phyloP scores from a whole-genome alignment of 768 basidiomycete species.

The Kwoniella shandongensis region DNA sequence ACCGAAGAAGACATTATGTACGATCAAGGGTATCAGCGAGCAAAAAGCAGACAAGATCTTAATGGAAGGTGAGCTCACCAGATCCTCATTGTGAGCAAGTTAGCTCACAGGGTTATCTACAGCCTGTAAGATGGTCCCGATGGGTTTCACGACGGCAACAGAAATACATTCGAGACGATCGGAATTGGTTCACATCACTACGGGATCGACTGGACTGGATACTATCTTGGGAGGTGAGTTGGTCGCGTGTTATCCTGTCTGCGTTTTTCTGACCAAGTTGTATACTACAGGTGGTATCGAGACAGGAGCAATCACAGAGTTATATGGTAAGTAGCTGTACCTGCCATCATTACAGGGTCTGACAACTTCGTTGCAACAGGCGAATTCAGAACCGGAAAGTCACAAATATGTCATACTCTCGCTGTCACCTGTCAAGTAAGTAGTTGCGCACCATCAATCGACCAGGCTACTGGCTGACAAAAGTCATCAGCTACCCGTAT shows the following conservation, averaged over 20 bases:
- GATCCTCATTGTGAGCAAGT: too few relatives aligned
- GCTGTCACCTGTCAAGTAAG: conserved; percentile 88
- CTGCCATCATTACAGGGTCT: neutral
- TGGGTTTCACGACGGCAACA: conserved; percentile 97
- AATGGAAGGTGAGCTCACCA: conserved; percentile 67
- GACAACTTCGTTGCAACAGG: conserved; percentile 51
- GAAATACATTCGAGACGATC: conserved; percentile 93
- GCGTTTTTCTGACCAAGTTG: neutral
- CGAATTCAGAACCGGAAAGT: conserved; percentile 97
- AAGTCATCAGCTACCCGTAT: conserved; percentile 67
- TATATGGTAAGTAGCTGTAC: conserved; percentile 63
- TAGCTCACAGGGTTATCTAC: neutral
- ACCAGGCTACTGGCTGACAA: neutral
- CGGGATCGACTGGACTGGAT: conserved; percentile 93
- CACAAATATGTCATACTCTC: conserved; percentile 95
- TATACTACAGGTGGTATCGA: conserved; percentile 71
- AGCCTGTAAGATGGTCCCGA: conserved; percentile 94
- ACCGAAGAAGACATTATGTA: conserved; percentile 84
- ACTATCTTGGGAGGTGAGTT: conserved; percentile 70
- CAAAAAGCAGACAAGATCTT: conserved; percentile 96
- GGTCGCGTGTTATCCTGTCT: conserved; percentile 1
- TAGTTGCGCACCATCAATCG: neutral
- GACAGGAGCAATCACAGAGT: conserved; percentile 95
- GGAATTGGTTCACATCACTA: conserved; percentile 93
- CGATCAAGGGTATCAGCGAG: conserved; percentile 95